Conservation (phyloP, 371 early-diverging fungal genomes). For the Circinella umbellata region DNA sequence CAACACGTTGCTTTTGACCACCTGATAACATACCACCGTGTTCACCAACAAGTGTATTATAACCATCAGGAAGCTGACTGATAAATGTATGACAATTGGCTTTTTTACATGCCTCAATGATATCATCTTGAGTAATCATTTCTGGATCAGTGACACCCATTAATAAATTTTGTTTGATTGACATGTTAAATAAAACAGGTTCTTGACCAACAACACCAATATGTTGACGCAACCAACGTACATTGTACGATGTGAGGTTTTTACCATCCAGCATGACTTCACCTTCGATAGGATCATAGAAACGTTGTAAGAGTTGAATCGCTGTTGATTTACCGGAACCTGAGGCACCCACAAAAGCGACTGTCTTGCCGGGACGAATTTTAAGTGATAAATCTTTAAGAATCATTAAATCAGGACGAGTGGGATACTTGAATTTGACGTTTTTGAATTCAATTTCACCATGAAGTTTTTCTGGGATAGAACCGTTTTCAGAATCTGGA, state of each 20-base stretch:
- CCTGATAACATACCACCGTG: constrained; percentile 79
- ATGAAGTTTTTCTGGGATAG: constrained; percentile 46
- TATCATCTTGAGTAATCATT: constrained; percentile 60
- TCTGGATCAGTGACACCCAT: constrained; percentile 50
- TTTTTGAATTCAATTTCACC: constrained; percentile 77
- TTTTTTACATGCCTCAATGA: constrained; percentile 63
- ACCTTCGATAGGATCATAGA: constrained; percentile 81
- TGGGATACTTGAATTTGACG: constrained; percentile 79
- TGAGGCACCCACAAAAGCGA: constrained; percentile 82
- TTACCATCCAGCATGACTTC: constrained; percentile 73
- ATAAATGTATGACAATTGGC: constrained; percentile 83
- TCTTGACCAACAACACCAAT: constrained; percentile 91
- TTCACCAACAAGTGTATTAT: constrained; percentile 76
- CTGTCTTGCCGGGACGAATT: constrained; percentile 76
- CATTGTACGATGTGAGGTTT: constrained; percentile 68
- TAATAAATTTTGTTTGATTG: constrained; percentile 81
- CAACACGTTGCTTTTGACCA: constrained; percentile 70
- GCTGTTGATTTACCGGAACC: constrained; percentile 94
- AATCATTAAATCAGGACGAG: constrained; percentile 74
- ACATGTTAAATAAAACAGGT: constrained; percentile 87
- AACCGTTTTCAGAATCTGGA: constrained; percentile 57
- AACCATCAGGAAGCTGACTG: constrained; percentile 72
- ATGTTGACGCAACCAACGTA: constrained; percentile 74
- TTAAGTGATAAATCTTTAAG: constrained; percentile 65
- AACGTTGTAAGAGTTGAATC: constrained; percentile 87